phyloP scores from a whole-genome alignment of 1,284 basidiomycete species.

The Erythrobasidium hasegawianum region DNA sequence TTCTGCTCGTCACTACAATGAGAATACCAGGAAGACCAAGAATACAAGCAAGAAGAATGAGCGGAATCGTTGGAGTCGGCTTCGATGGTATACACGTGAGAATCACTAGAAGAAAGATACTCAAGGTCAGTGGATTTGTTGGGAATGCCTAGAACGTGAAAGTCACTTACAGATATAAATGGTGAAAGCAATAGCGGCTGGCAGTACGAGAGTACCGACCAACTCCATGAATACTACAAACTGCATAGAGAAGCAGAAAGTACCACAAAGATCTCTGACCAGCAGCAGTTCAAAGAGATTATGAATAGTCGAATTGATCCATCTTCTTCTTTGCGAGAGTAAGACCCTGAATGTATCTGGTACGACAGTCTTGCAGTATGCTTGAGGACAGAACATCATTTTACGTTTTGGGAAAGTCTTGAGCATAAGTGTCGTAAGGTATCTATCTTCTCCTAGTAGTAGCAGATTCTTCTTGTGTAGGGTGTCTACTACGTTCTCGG shows the following conservation, averaged over 20 bases:
- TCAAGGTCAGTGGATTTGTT: not conserved
- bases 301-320: slow-evolving; percentile 55
- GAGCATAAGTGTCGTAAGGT: slow-evolving; percentile 54
- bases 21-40: slow-evolving; percentile 53
- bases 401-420: slow-evolving; percentile 54
- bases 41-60: slow-evolving; percentile 50
- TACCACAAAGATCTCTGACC: slow-evolving; percentile 53
- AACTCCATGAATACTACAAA: slow-evolving; percentile 53
- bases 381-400: slow-evolving; percentile 54
- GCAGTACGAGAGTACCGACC: slow-evolving; percentile 52
- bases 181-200: slow-evolving; percentile 53
- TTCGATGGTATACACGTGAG: slow-evolving; percentile 30
- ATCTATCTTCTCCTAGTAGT: slow-evolving; percentile 53
- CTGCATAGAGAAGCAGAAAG: slow-evolving; percentile 54
- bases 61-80: slow-evolving; percentile 44
- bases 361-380: slow-evolving; percentile 54
- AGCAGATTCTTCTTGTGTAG: slow-evolving; percentile 54
- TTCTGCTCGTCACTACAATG: slow-evolving; percentile 52
- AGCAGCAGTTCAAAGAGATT: slow-evolving; percentile 53
- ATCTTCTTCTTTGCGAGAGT: slow-evolving; percentile 52
- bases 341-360: slow-evolving; percentile 53
- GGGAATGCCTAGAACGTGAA: not conserved
- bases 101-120: slow-evolving; percentile 4
- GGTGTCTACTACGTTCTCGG: slow-evolving; percentile 54
- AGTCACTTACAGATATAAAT: slow-evolving; percentile 45